A percentile compares a stretch with the other conserved stretches of the same genome.
phyloP scores from a whole-genome alignment of 73 alveolate species.

The Paramecium octaurelia region DNA sequence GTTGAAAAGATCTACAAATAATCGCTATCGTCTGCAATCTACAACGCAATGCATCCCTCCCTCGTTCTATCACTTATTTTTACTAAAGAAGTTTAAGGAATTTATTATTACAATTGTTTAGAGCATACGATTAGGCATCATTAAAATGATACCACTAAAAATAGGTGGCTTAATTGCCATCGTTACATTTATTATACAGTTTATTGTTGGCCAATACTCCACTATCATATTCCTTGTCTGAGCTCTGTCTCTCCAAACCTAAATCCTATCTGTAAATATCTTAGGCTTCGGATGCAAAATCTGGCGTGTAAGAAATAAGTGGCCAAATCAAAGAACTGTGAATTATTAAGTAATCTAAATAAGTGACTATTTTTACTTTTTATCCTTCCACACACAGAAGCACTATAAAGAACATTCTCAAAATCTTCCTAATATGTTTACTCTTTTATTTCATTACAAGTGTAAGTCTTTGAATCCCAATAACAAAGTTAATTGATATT shows the following conservation, averaged over 20 bases:
- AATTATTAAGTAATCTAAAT: not conserved
- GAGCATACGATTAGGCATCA: not conserved
- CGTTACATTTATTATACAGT: not conserved
- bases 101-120: not conserved
- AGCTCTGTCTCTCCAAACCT: not conserved
- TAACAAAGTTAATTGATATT: not conserved
- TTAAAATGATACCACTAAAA: not conserved
- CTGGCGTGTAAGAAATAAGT: not conserved
- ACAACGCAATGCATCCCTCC: conserved; percentile 29
- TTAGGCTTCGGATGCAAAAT: not conserved
- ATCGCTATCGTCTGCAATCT: conserved; percentile 31
- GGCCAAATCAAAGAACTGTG: conserved; percentile 1
- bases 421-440: not conserved
- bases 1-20: not conserved
- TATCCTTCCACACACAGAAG: not conserved
- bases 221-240: not conserved
- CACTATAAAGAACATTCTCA: not conserved
- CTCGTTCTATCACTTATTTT: conserved; percentile 18
- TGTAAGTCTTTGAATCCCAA: not conserved
- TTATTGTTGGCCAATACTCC: not conserved
- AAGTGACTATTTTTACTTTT: not conserved
- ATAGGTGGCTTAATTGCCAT: not conserved
- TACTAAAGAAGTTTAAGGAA: not conserved
- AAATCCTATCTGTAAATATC: not conserved
- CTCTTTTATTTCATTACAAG: not conserved